These are phyloP conservation scores for Solanum medicagineum DNA, from an alignment of 257 asterid species.

Conservation along the genomic window DNA sequence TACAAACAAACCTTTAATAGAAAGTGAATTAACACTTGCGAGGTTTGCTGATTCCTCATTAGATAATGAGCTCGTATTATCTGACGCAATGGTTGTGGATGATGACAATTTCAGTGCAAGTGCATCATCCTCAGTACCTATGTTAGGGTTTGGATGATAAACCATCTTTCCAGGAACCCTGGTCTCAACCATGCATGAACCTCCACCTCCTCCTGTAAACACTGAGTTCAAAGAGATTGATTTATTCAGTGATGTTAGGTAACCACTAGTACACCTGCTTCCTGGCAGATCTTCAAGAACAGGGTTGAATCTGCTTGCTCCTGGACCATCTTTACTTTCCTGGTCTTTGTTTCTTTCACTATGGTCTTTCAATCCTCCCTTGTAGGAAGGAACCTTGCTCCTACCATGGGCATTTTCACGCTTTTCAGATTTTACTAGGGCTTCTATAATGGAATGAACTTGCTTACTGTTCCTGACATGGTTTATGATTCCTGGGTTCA, in stretches of 20 bases:
- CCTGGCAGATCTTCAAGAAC: constrained; percentile 16
- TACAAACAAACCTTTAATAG: constrained; percentile 46
- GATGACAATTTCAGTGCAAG: constrained; percentile 49
- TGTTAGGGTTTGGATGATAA: constrained; percentile 14
- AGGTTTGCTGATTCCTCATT: constrained; percentile 54
- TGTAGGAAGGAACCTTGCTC: constrained; percentile 12
- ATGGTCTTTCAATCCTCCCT: constrained; percentile 14
- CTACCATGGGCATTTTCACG: constrained; percentile 21
- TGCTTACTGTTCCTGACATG: constrained; percentile 90
- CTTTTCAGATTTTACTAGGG: constrained; percentile 58
- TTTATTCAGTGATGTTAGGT: constrained; percentile 15
- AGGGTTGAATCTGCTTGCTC: not conserved
- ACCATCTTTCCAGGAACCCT: constrained; percentile 12
- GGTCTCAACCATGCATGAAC: constrained; percentile 16
- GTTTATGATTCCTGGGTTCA: constrained; percentile 91
- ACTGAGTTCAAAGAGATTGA: constrained; percentile 22
- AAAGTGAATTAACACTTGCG: constrained; percentile 55
- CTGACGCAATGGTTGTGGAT: constrained; percentile 28
- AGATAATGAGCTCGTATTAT: constrained; percentile 43
- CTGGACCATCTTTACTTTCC: not conserved
- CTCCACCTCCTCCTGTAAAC: constrained; percentile 14
- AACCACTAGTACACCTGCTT: constrained; percentile 21
- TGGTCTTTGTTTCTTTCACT: constrained; percentile 7
- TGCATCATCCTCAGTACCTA: constrained; percentile 28
- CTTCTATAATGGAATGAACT: constrained; percentile 84